Evolutionary conservation across 2,329 filamentous ascomycete genomes (phyloP), one percentile per base, ranked within the genome.

Genomic region (Ophiosphaerella narmari): DNA sequence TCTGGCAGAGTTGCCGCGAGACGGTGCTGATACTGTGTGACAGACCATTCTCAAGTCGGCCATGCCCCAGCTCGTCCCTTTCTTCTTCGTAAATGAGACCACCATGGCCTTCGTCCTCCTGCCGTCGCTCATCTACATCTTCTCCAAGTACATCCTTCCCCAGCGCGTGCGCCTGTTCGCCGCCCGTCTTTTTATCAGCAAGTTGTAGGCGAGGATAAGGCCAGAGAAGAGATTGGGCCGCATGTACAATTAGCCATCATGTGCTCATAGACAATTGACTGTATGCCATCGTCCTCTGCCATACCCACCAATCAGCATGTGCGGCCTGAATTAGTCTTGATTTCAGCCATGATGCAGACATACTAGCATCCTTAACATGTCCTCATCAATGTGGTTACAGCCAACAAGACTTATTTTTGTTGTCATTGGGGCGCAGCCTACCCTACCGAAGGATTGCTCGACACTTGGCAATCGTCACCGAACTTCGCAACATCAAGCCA

Each of bases 81-180:
- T 76, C 70, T 76, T 75, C 70, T 75, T 75, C 69, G 72, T 76
- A 64, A 76, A 75, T 67, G 74, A 76, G 71, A 72, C 68, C 52
- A 73, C 70, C 54, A 61, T 70, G 56, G 74, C 73, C 39, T 75
- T 75, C 59, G 60, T 75, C 63, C 61, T 73, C 49, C 62, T 76
- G 37, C 74, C 74, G 38, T 66, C 71, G 46, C 70, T 76, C 59
- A 74, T 76, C 71, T 76, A 75, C 67, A 46, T 76, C 61, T 66
- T 75, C 61, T 74, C 73, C 57, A 76, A 76, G 61, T 76, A 76
- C 68, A 67, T 74, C 51, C 70, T 76, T 34, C 74, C 74, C 53
- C 70, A 75, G 66, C 69, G 67, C 51, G 62, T 76, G 53, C 73
- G 74, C 59, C 62, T 72, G 40, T 73, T 74, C 66, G 66, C 65